Evolutionary conservation across 192 early-diverging fungal species (phyloP).

Genomic region (Spizellomyces punctatus): DNA sequence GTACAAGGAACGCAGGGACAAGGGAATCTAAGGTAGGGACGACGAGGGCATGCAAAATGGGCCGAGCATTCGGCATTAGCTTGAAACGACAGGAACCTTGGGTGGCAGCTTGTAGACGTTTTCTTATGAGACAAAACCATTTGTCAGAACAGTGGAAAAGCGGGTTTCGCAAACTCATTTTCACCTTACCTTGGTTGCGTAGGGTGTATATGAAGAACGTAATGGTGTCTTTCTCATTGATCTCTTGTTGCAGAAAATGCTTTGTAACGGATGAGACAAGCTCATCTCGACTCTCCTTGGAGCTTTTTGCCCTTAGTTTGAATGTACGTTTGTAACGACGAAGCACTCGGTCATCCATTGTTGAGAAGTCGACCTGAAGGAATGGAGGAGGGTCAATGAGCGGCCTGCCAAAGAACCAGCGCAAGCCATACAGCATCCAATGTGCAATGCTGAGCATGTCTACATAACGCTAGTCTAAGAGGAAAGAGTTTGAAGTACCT

Average conservation of each 20-base stretch:
- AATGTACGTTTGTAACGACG: slow-evolving; percentile 33
- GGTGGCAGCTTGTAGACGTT: slow-evolving; percentile 25
- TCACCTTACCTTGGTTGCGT: slow-evolving; percentile 40
- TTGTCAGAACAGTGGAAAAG: not conserved
- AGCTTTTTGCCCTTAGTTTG: slow-evolving; percentile 29
- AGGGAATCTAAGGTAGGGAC: no score
- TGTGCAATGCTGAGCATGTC: no score
- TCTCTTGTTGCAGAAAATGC: slow-evolving; percentile 44
- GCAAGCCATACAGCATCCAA: no score
- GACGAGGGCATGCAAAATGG: no score
- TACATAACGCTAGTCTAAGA: no score
- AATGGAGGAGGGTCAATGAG: not conserved
- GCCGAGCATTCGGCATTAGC: no score
- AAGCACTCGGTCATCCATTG: slow-evolving; percentile 28
- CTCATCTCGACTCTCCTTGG: slow-evolving; percentile 37
- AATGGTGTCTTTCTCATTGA: slow-evolving; percentile 49
- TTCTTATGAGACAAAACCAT: not conserved
- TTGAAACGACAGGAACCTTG: slow-evolving; percentile 3
- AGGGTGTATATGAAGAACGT: slow-evolving; percentile 46
- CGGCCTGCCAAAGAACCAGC: not conserved
- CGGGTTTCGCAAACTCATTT: not conserved
- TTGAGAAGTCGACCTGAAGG: slow-evolving; percentile 38
- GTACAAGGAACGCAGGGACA: no score
- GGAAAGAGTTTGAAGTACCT: no score
- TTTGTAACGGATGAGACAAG: slow-evolving; percentile 40